These are phyloP conservation scores for Sclerotinia minor DNA, from an alignment of 2,329 filamentous ascomycete genomes.

Conservation along the genomic window DNA sequence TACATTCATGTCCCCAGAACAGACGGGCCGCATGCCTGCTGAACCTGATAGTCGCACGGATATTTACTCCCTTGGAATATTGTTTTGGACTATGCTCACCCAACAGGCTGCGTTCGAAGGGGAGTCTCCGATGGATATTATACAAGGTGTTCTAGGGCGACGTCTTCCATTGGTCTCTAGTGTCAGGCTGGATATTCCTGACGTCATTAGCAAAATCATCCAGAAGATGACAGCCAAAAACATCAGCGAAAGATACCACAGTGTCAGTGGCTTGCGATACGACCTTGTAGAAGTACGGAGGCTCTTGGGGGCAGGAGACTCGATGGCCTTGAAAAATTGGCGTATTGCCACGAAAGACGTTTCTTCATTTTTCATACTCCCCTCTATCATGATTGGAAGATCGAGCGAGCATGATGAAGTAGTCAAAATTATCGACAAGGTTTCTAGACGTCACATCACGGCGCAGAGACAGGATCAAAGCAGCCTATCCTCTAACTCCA, in stretches of 20 bases:
- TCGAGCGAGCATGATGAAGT: conserved; percentile 70
- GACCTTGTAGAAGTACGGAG: conserved; percentile 75
- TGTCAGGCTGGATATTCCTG: conserved; percentile 79
- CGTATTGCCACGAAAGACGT: conserved; percentile 80
- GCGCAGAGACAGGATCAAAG: conserved; percentile 45
- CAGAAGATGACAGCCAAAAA: conserved; percentile 91
- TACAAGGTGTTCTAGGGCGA: conserved; percentile 82
- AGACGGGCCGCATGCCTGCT: conserved; percentile 88
- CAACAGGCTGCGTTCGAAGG: conserved; percentile 80
- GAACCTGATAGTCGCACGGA: conserved; percentile 91
- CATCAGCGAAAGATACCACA: conserved; percentile 85
- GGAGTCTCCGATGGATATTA: conserved; percentile 79
- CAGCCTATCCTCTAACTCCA: conserved; percentile 56
- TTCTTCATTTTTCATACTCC: conserved; percentile 75
- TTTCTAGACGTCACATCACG: conserved; percentile 63
- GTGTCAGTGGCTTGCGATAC: conserved; percentile 79
- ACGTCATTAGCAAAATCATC: conserved; percentile 78
- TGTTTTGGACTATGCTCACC: conserved; percentile 85
- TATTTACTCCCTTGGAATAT: conserved; percentile 85
- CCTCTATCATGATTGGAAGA: conserved; percentile 77
- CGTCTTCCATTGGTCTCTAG: conserved; percentile 75
- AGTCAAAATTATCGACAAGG: conserved; percentile 72
- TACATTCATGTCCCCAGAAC: conserved; percentile 89
- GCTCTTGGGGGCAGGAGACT: conserved; percentile 73
- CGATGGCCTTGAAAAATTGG: conserved; percentile 69